A percentile compares a stretch with the other conserved stretches of the same genome.
phyloP scores from a whole-genome alignment of 1,284 basidiomycete species.

The Meripilus lineatus region DNA sequence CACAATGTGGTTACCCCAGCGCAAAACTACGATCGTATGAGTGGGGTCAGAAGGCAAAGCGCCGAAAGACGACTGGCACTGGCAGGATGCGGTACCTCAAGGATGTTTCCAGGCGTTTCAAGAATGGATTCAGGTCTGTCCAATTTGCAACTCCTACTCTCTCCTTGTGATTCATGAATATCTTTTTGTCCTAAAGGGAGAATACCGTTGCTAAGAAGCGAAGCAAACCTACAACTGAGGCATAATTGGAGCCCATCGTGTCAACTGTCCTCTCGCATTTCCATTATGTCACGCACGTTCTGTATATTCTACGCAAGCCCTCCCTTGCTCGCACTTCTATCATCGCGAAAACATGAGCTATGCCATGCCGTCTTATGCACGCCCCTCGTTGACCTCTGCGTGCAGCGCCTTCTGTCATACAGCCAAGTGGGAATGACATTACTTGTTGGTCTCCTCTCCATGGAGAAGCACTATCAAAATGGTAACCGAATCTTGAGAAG shows the following conservation, averaged over 20 bases:
- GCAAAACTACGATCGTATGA: constrained; percentile 96
- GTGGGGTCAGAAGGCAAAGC: constrained; percentile 99
- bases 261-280: constrained; percentile 11
- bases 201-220: constrained; percentile 74
- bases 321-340: constrained; percentile 16
- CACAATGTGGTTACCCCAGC: constrained; percentile 93
- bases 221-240: constrained; percentile 33
- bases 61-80: constrained; percentile 98
- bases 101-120: constrained; percentile 88
- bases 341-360: constrained; percentile 33
- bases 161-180: constrained; percentile 12
- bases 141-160: background rate
- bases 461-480: too few relatives aligned
- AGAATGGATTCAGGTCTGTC: constrained; percentile 91
- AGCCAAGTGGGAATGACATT: too few relatives aligned
- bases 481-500: too few relatives aligned
- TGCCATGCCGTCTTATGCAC: too few relatives aligned
- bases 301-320: constrained; percentile 21
- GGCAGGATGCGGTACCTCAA: constrained; percentile 97
- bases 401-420: too few relatives aligned
- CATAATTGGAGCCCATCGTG: constrained; percentile 17
- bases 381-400: too few relatives aligned
- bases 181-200: constrained; percentile 49
- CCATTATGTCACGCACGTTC: constrained; percentile 15
- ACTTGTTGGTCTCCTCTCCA: too few relatives aligned